These are phyloP conservation scores for Bondarzewia mesenterica DNA, from an alignment of 1,284 basidiomycete genomes.

Conservation along the genomic window DNA sequence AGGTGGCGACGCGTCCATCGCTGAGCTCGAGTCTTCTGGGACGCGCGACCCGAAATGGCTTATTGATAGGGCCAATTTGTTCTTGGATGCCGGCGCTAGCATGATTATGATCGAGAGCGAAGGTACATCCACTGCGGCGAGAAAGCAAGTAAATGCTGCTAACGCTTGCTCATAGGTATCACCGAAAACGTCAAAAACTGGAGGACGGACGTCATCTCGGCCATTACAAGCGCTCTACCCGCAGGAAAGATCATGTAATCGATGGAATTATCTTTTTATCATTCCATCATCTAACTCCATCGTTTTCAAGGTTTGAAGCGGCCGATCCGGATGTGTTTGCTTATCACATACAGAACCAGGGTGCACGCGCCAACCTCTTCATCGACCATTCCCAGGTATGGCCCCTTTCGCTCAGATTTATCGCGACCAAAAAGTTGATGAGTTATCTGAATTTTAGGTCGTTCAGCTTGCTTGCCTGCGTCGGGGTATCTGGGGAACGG, in stretches of 20 bases:
- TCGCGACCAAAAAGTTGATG: no score
- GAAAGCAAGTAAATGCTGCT: background rate
- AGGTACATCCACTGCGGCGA: background rate
- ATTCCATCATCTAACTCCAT: background rate
- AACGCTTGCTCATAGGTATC: constrained; percentile 27
- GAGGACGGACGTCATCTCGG: constrained; percentile 37
- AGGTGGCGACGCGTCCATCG: constrained; percentile 31
- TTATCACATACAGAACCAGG: constrained; percentile 37
- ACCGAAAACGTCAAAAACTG: constrained; percentile 37
- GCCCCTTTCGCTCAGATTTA: no score
- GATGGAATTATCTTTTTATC: background rate
- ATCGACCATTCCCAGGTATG: constrained; percentile 40
- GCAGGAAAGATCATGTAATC: constrained; percentile 35
- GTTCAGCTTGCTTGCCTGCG: constrained; percentile 38
- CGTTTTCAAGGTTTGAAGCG: constrained; percentile 28
- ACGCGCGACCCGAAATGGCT: constrained; percentile 36
- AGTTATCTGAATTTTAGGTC: no score
- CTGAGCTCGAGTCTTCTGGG: constrained; percentile 32
- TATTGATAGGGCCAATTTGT: constrained; percentile 33
- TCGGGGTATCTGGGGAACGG: constrained; percentile 39
- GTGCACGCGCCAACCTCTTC: constrained; percentile 36
- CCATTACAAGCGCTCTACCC: constrained; percentile 32
- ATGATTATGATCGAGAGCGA: constrained; percentile 3
- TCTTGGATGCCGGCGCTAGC: constrained; percentile 33
- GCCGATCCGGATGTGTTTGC: constrained; percentile 35